These are phyloP conservation scores for Euphorbia pulcherrima DNA, from an alignment of 345 rosid genomes.

Conservation along the genomic window DNA sequence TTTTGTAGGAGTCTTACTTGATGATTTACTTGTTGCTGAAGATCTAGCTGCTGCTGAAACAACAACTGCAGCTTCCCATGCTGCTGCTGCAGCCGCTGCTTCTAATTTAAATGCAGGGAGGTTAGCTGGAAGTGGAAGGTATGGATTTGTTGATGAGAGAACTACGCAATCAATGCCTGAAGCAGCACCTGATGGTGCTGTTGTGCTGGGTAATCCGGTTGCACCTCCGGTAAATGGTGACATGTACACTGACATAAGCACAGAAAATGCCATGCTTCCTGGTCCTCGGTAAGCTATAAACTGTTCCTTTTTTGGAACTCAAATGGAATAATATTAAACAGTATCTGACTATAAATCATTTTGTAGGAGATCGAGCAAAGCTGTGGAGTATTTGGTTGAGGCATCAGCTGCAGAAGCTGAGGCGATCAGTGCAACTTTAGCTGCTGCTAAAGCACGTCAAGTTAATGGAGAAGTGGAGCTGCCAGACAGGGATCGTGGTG, in stretches of 20 bases:
- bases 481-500: slow-evolving; percentile 79
- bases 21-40: slow-evolving; percentile 95
- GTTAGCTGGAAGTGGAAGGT: slow-evolving; percentile 64
- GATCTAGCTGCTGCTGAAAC: slow-evolving; percentile 95
- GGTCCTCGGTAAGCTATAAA: slow-evolving; percentile 60
- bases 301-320: slow-evolving; percentile 4
- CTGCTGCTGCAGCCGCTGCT: slow-evolving; percentile 88
- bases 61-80: slow-evolving; percentile 83
- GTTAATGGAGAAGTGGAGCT: slow-evolving; percentile 84
- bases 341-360: slow-evolving; percentile 19
- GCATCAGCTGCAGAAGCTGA: slow-evolving; percentile 99
- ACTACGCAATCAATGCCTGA: slow-evolving; percentile 58
- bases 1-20: slow-evolving; percentile 82
- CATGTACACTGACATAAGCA: slow-evolving; percentile 86
- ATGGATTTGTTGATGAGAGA: slow-evolving; percentile 79
- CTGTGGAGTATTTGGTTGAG: slow-evolving; percentile 92
- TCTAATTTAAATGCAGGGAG: slow-evolving; percentile 56
- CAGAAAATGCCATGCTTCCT: slow-evolving; percentile 79
- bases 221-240: slow-evolving; percentile 95
- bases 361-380: slow-evolving; percentile 79
- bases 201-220: slow-evolving; percentile 87
- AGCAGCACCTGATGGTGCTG: slow-evolving; percentile 72
- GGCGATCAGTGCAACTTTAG: slow-evolving; percentile 94
- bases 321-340: slow-evolving; percentile 8
- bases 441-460: slow-evolving; percentile 97